A percentile compares a stretch with the other conserved stretches of the same genome.
These are phyloP conservation scores for Lumnitzera racemosa DNA, from an alignment of 345 rosid genomes.

Conservation along the genomic window DNA sequence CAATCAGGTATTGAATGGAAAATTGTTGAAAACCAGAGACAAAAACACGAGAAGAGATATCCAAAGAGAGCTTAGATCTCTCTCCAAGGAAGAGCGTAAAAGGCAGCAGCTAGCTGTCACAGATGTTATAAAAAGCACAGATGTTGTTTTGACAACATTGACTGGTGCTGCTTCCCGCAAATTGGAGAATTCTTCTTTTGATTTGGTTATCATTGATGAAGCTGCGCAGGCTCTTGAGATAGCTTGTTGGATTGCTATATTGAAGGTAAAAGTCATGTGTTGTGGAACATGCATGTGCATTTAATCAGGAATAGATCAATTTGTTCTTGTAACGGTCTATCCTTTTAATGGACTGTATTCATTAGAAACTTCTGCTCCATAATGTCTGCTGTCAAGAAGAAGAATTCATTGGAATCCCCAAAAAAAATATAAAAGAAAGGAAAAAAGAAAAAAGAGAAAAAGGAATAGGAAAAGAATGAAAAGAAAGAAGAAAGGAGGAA, in stretches of 20 bases:
- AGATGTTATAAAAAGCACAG: constrained; percentile 78
- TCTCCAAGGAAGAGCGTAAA: constrained; percentile 88
- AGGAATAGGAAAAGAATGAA: too few species aligned
- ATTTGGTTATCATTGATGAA: constrained; percentile 94
- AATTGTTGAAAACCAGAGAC: constrained; percentile 77
- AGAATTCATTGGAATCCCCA: too few species aligned
- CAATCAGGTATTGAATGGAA: constrained; percentile 65
- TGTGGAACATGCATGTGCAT: neutral
- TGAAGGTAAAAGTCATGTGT: constrained; percentile 41
- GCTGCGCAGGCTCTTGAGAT: constrained; percentile 99
- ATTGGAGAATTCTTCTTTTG: constrained; percentile 63
- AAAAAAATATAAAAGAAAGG: too few species aligned
- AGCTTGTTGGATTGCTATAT: constrained; percentile 89
- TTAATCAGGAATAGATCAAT: neutral
- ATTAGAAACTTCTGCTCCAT: too few species aligned
- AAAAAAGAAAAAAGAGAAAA: too few species aligned
- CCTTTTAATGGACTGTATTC: too few species aligned
- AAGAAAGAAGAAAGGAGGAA: too few species aligned
- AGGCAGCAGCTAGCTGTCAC: constrained; percentile 93
- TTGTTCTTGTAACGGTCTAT: neutral
- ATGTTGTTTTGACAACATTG: constrained; percentile 80
- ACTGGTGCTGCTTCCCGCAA: constrained; percentile 80
- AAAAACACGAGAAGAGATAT: constrained; percentile 69
- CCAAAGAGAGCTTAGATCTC: constrained; percentile 76
- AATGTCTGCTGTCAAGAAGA: too few species aligned